Percentiles rank a stretch among this genome's conserved stretches.
Conservation (phyloP, 257 asterid species). For the Cordia subcordata region DNA sequence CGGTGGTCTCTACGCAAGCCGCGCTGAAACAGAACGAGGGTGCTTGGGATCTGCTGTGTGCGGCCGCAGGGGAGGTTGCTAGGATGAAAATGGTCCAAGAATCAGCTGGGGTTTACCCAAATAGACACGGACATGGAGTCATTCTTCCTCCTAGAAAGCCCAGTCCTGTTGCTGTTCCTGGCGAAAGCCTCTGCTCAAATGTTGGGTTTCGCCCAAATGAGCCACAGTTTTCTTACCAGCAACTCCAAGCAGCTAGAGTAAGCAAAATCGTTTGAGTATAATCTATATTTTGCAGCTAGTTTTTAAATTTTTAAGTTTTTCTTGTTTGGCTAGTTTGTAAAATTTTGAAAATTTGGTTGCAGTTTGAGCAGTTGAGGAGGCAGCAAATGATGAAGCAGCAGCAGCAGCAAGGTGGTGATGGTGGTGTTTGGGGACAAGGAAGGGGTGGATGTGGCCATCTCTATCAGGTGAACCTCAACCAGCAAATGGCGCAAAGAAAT, state of each 20-base stretch:
- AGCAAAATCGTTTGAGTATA: background rate
- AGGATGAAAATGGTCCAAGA: conserved; percentile 49
- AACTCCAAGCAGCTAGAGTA: conserved; percentile 8
- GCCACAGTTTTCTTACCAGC: conserved; percentile 33
- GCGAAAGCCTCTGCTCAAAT: conserved; percentile 3
- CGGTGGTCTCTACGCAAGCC: conserved; percentile 44
- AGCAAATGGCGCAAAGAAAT: conserved; percentile 21
- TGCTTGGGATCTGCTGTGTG: conserved; percentile 43
- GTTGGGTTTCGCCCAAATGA: conserved; percentile 2
- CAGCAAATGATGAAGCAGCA: conserved; percentile 33
- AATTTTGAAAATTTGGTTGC: background rate
- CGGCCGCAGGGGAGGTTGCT: conserved; percentile 56
- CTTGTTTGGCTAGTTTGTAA: no score
- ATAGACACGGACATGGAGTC: conserved; percentile 1
- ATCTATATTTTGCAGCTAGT: no score
- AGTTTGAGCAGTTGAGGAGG: conserved; percentile 42
- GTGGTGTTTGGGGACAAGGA: conserved; percentile 21
- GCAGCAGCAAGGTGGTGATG: conserved; percentile 1
- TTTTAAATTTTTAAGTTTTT: no score
- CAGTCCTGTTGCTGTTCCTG: conserved; percentile 15
- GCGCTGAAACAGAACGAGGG: conserved; percentile 12
- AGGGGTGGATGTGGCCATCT: conserved; percentile 10
- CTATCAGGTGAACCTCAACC: conserved; percentile 18
- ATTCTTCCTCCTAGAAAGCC: conserved; percentile 21
- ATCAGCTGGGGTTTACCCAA: conserved; percentile 29